These are phyloP conservation scores for Saccharomycopsis sp. DNA, from an alignment of 805 yeast species.

Conservation along the genomic window DNA sequence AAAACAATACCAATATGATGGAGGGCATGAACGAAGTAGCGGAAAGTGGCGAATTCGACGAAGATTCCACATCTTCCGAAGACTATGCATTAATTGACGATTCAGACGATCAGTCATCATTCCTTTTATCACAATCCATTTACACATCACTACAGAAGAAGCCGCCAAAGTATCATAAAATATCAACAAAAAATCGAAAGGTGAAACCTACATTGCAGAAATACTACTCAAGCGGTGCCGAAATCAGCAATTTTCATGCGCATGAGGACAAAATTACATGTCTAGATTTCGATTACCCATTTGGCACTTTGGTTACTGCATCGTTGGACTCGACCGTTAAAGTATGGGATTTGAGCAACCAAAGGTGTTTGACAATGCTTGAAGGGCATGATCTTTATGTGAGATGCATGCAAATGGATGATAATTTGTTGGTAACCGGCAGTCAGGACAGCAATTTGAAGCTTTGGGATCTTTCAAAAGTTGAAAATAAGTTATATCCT, in stretches of 20 bases:
- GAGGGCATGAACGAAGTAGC: too few relatives aligned
- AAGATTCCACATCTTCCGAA: conserved; percentile 12
- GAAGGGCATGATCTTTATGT: conserved; percentile 37
- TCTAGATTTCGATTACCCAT: conserved; percentile 64
- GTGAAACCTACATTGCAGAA: conserved; percentile 58
- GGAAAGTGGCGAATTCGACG: conserved; percentile 1
- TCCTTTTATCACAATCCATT: conserved; percentile 35
- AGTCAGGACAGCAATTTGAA: conserved; percentile 54
- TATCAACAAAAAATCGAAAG: conserved; percentile 32
- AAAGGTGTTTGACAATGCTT: conserved; percentile 16
- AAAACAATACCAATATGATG: background rate
- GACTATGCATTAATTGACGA: conserved; percentile 19
- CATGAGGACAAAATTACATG: conserved; percentile 47
- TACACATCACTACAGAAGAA: conserved; percentile 35
- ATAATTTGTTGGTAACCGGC: conserved; percentile 42
- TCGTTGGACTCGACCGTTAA: conserved; percentile 68
- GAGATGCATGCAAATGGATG: conserved; percentile 49
- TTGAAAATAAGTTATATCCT: conserved; percentile 21
- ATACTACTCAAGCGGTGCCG: conserved; percentile 50
- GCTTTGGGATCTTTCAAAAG: conserved; percentile 44
- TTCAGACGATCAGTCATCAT: conserved; percentile 23
- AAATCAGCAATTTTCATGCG: conserved; percentile 40
- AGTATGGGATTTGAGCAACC: conserved; percentile 70
- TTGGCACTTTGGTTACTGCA: conserved; percentile 70
- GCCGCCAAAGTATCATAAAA: conserved; percentile 24